Base-by-base conservation (phyloP, 176 grass and related monocot species). In the Musa itinerans region DNA sequence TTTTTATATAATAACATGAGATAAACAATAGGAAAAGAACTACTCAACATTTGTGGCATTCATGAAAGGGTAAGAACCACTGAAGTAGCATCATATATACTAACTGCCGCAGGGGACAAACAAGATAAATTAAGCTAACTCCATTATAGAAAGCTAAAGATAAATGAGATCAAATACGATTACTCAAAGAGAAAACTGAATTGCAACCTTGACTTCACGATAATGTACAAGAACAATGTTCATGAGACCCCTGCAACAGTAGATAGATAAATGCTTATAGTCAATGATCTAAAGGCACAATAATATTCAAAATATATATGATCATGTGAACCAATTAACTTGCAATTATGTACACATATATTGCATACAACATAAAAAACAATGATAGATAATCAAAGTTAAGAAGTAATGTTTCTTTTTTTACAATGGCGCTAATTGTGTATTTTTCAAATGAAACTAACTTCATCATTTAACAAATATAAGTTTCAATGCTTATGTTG, bases 161-260 rank as follows among this genome's bases (percentile, higher is more conserved):
- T 49, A 69, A 69, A 49, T 27, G 22, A 5, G 4, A 34, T 48
- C 27, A 69, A 69, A 69, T 69, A 8, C 66, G 19, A 50, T 48
- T 48, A 69, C 10, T 69, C 8, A 51, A 43, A 70, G 17, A 70
- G 16, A 0, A 70, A 50, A 70, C 15, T n/a, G 16, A 51, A 78
- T 69, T 27, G 68, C 61, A 92, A 99, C 91, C 96, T 92, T 95
- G 65, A 95, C 78, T 85, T 99, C 91, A 77, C 90, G 96, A 62
- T 99, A 99, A 79, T 99, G 96, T 74, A 99, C 96, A 81, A 99
- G 91, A 78, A 99, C 96, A 58, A 99, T 99, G 80, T 99, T 84
- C 81, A 91, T 99, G 77, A 86, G 87, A 68, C 78, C 80, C 88
- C 96, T 99, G 86, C 54, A 89, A 88, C 74, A 86, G 11, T 48